These are phyloP conservation scores for Yamadazyma tumulicola DNA, from an alignment of 805 yeast species.

Conservation along the genomic window DNA sequence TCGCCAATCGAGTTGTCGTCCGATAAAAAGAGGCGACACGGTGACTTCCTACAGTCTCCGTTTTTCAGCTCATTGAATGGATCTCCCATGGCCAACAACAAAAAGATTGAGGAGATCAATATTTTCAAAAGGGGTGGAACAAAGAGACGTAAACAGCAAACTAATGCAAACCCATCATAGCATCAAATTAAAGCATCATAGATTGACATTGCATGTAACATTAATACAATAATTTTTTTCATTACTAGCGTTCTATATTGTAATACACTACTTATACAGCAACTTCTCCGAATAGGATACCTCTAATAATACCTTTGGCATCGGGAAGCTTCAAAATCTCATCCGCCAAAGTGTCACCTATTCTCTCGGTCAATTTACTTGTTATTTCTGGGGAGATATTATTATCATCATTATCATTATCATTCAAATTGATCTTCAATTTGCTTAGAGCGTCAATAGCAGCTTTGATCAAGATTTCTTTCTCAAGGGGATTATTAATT, in stretches of 20 bases:
- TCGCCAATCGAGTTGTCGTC: constrained; percentile 9
- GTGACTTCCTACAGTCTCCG: constrained; percentile 38
- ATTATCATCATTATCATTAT: constrained; percentile 17
- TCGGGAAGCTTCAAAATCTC: constrained; percentile 45
- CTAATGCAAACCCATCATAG: background rate
- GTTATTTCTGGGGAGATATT: constrained; percentile 32
- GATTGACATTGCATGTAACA: background rate
- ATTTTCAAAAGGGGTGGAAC: constrained; percentile 7
- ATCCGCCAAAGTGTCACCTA: constrained; percentile 59
- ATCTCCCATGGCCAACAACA: constrained; percentile 12
- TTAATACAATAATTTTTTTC: constrained; percentile 1
- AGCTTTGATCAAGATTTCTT: constrained; percentile 41
- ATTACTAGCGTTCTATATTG: background rate
- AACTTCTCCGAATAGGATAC: constrained; percentile 71
- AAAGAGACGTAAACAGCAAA: constrained; percentile 7
- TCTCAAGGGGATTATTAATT: constrained; percentile 43
- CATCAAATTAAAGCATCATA: too few relatives aligned
- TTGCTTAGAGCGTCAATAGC: constrained; percentile 54
- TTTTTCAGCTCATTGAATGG: constrained; percentile 24
- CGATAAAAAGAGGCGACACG: constrained; percentile 20
- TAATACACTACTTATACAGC: constrained; percentile 13
- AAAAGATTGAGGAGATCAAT: background rate
- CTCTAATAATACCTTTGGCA: constrained; percentile 52
- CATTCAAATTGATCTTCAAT: constrained; percentile 31
- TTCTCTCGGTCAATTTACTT: constrained; percentile 48